A percentile compares a stretch with the other conserved stretches of the same genome.
phyloP scores from a whole-genome alignment of 495 filamentous ascomycete genomes.

The Penicillium macrosclerotiorum region DNA sequence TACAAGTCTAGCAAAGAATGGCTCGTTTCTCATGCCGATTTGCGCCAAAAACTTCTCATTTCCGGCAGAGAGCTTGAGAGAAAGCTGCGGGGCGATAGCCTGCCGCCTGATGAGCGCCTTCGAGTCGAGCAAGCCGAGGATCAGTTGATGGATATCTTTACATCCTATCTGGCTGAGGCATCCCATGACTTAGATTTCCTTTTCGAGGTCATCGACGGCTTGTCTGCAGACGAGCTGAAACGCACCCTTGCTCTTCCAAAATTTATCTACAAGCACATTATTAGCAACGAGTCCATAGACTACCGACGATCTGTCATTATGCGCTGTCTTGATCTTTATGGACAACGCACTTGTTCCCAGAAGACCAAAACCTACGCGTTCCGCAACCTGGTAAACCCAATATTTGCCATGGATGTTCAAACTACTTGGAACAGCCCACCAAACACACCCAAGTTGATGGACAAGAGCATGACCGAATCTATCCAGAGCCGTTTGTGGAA shows the following conservation, averaged over 20 bases:
- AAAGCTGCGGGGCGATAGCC: conserved; percentile 62
- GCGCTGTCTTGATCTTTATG: conserved; percentile 85
- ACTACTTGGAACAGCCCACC: conserved; percentile 45
- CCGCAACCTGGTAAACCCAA: conserved; percentile 89
- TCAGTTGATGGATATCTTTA: conserved; percentile 82
- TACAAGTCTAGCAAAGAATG: conserved; percentile 56
- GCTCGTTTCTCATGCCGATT: conserved; percentile 72
- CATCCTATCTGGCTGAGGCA: conserved; percentile 69
- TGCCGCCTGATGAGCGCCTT: conserved; percentile 73
- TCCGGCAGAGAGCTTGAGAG: conserved; percentile 72
- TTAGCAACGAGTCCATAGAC: conserved; percentile 80
- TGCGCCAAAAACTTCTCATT: conserved; percentile 66
- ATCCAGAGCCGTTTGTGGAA: conserved; percentile 95
- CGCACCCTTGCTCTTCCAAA: conserved; percentile 68
- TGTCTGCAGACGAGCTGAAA: conserved; percentile 81
- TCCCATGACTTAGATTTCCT: conserved; percentile 81
- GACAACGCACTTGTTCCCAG: conserved; percentile 70
- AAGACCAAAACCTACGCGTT: conserved; percentile 92
- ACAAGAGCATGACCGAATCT: conserved; percentile 83
- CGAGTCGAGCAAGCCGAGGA: conserved; percentile 85
- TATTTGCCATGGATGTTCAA: conserved; percentile 95
- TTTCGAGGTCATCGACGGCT: conserved; percentile 81
- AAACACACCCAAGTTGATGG: conserved; percentile 73
- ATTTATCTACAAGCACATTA: conserved; percentile 83
- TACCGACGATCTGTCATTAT: conserved; percentile 83